phyloP scores from a whole-genome alignment of 768 basidiomycete species.

The Tulasnella sp. region DNA sequence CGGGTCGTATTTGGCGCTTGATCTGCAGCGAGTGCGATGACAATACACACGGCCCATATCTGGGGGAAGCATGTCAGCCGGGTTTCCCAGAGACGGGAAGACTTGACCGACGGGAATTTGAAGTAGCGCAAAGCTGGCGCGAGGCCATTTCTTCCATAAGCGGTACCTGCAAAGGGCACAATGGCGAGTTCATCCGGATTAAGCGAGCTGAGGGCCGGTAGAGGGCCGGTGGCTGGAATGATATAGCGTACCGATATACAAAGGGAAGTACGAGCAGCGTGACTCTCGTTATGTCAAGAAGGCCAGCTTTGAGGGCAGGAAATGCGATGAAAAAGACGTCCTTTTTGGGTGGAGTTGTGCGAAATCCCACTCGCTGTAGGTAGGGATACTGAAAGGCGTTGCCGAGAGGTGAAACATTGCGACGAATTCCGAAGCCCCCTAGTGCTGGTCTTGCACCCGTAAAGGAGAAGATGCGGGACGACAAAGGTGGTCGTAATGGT shows the following conservation, averaged over 20 bases:
- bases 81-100: neutral
- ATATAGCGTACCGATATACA: constrained; percentile 23
- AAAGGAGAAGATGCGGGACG: neutral
- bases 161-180: constrained; percentile 20
- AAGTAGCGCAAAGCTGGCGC: constrained; percentile 27
- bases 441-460: neutral
- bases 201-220: constrained; percentile 4
- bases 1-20: constrained; percentile 30
- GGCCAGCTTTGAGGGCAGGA: constrained; percentile 32
- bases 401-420: neutral
- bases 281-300: constrained; percentile 28
- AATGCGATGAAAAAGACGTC: constrained; percentile 34
- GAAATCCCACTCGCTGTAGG: constrained; percentile 22
- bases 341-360: constrained; percentile 22
- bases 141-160: constrained; percentile 30
- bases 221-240: neutral
- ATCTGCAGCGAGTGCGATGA: constrained; percentile 32
- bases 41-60: constrained; percentile 32
- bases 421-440: neutral
- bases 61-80: too few species aligned
- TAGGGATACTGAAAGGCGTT: neutral
- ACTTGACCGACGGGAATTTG: constrained; percentile 29
- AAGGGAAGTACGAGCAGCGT: constrained; percentile 28
- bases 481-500: too few species aligned
- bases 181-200: neutral